Conservation (phyloP, 2,329 filamentous ascomycete species). For the Fusarium sp. region DNA sequence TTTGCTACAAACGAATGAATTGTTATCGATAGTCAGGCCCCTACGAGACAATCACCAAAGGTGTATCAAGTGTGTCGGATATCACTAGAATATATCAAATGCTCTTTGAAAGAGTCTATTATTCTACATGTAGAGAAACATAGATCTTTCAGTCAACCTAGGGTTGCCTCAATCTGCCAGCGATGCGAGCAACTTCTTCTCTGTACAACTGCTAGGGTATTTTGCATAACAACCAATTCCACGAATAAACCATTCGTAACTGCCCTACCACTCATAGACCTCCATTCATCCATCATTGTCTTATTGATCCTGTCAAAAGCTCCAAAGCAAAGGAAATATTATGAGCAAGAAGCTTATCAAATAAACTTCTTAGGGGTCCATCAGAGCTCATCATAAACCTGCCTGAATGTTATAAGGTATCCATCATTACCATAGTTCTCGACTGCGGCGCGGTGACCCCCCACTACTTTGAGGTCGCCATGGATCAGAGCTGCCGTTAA, state of each 20-base stretch:
- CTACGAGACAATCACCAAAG: neutral
- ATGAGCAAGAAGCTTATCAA: slow-evolving; percentile 7
- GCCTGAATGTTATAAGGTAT: neutral
- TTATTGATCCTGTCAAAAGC: slow-evolving; percentile 12
- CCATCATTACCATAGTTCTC: slow-evolving; percentile 45
- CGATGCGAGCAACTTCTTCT: slow-evolving; percentile 34
- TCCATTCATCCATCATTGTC: slow-evolving; percentile 3
- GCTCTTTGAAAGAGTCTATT: slow-evolving; percentile 17
- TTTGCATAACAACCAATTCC: slow-evolving; percentile 38
- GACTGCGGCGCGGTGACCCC: slow-evolving; percentile 49
- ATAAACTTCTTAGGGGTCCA: neutral
- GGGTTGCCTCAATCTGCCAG: slow-evolving; percentile 33
- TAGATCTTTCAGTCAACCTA: slow-evolving; percentile 35
- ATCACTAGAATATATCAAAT: slow-evolving; percentile 2
- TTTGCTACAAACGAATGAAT: slow-evolving; percentile 5
- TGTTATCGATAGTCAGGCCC: neutral
- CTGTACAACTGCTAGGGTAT: slow-evolving; percentile 41
- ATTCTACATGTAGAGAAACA: slow-evolving; percentile 13
- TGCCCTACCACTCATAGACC: slow-evolving; percentile 7
- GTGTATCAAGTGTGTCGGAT: neutral
- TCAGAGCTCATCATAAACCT: neutral
- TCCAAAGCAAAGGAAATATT: slow-evolving; percentile 18
- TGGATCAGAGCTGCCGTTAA: slow-evolving; percentile 41
- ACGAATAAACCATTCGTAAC: slow-evolving; percentile 28
- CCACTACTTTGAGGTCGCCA: slow-evolving; percentile 58